Conservation (phyloP, 2,329 filamentous ascomycete genomes). For the Rutstroemia sydowiana region DNA sequence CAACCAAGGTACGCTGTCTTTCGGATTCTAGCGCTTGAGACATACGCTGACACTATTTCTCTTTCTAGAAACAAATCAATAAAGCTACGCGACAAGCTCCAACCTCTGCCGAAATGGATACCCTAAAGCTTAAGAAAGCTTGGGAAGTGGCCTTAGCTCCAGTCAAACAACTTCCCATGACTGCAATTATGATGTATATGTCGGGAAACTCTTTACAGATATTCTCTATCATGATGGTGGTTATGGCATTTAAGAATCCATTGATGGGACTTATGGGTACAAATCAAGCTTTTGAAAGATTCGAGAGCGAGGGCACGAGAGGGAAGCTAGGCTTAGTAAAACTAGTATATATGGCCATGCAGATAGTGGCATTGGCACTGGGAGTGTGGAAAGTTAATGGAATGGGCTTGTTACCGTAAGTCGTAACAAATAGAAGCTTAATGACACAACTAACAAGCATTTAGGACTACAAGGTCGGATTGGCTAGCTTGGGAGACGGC, state of each 20-base stretch:
- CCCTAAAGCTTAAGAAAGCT: constrained; percentile 94
- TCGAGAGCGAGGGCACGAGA: constrained; percentile 75
- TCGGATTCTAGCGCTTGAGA: neutral
- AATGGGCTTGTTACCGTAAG: constrained; percentile 90
- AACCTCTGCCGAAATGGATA: constrained; percentile 81
- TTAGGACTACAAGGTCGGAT: constrained; percentile 86
- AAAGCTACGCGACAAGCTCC: constrained; percentile 53
- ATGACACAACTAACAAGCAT: constrained; percentile 23
- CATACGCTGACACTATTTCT: neutral
- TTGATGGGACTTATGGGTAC: constrained; percentile 76
- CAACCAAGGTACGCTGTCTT: constrained; percentile 43
- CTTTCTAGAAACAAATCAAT: constrained; percentile 31
- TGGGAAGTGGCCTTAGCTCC: constrained; percentile 95
- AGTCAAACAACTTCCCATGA: constrained; percentile 94
- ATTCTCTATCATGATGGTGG: constrained; percentile 99
- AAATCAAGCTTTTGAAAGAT: constrained; percentile 82
- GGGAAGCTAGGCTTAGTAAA: constrained; percentile 75
- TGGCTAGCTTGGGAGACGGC: constrained; percentile 87
- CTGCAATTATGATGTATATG: constrained; percentile 99
- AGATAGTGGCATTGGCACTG: constrained; percentile 72
- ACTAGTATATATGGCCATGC: constrained; percentile 79
- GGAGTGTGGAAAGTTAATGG: constrained; percentile 95
- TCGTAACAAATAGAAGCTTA: constrained; percentile 22
- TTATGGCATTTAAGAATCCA: constrained; percentile 97
- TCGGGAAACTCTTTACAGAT: constrained; percentile 97